Conservation (phyloP, 163 green algal genomes). For the Scenedesmus sp. region DNA sequence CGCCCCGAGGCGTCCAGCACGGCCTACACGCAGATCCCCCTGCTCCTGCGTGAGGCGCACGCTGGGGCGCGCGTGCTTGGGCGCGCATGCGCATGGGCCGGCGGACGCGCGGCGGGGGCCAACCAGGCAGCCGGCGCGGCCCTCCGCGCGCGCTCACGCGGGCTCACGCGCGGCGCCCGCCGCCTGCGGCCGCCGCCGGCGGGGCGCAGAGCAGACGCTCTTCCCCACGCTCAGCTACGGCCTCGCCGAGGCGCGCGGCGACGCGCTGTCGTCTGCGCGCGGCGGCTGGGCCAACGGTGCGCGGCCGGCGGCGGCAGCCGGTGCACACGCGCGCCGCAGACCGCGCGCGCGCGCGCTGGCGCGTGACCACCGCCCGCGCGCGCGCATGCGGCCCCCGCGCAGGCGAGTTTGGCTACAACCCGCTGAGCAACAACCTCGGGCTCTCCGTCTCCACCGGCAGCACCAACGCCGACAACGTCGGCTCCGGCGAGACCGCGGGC, state of each 20-base stretch:
- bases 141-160: no score
- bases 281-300: conserved; percentile 23
- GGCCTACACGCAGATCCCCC: conserved; percentile 32
- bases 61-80: no score
- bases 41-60: conserved; percentile 25
- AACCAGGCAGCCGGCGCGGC: no score
- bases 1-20: conserved; percentile 6
- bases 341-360: no score
- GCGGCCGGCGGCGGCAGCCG: no score
- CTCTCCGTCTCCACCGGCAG: conserved; percentile 12
- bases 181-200: not conserved
- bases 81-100: no score
- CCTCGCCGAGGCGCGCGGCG: not conserved
- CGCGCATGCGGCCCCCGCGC: no score
- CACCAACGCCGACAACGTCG: conserved; percentile 15
- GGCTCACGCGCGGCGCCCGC: no score
- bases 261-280: conserved; percentile 6
- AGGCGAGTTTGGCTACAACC: conserved; percentile 46
- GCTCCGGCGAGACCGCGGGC: not conserved
- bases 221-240: conserved; percentile 34
- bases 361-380: no score
- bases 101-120: no score
- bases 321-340: no score
- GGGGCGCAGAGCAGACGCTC: conserved; percentile 17
- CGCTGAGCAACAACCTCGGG: conserved; percentile 42